These are phyloP conservation scores for Lasiodiplodia sp. DNA, from an alignment of 2,329 filamentous ascomycete species.

Conservation along the genomic window DNA sequence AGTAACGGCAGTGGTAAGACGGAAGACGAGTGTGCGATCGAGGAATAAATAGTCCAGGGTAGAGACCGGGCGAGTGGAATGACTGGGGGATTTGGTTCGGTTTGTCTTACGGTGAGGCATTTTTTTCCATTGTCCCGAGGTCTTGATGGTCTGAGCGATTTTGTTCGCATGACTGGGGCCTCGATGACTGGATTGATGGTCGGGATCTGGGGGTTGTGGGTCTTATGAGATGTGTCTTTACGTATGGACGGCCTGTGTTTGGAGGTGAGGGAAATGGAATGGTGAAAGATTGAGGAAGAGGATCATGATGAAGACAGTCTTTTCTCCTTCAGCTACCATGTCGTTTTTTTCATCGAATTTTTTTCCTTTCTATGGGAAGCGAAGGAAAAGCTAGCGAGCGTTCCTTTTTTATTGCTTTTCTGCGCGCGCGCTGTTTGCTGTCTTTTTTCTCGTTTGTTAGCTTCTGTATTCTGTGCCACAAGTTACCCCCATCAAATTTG, in stretches of 20 bases:
- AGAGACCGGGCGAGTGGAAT: not conserved
- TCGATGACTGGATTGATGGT: not conserved
- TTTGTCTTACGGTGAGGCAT: not conserved
- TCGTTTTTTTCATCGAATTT: not conserved
- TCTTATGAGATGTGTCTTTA: not conserved
- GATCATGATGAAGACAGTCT: not conserved
- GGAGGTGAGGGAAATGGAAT: not conserved
- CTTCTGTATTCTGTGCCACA: not conserved
- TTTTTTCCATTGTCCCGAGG: not conserved
- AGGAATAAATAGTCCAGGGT: not conserved
- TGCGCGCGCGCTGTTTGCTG: not conserved
- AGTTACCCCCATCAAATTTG: not conserved
- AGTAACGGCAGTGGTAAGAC: not conserved
- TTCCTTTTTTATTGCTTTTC: not conserved
- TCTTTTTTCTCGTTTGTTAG: not conserved
- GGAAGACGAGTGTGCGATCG: not conserved
- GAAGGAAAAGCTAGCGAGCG: constrained; percentile 7
- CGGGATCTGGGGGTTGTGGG: too few species aligned
- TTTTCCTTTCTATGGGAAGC: not conserved
- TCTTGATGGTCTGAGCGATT: not conserved
- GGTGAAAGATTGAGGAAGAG: not conserved
- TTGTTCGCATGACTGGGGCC: not conserved
- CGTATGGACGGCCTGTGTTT: not conserved
- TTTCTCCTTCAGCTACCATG: not conserved
- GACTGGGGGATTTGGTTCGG: not conserved